These are phyloP conservation scores for Xylariaceae sp. DNA, from an alignment of 2,329 filamentous ascomycete species.

Conservation along the genomic window DNA sequence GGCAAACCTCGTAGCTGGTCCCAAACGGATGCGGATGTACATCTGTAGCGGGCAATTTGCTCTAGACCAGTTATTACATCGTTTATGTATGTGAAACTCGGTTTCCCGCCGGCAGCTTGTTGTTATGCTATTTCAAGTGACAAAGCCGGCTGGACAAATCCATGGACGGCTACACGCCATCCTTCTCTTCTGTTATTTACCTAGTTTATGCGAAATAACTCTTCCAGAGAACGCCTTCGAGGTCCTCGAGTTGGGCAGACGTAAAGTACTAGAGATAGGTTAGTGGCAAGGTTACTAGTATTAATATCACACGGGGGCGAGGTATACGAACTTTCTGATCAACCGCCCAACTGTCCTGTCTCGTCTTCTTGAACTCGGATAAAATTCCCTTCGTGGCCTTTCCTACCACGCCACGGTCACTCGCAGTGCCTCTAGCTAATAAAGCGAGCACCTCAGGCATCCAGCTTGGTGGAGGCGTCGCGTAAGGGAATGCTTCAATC, in stretches of 20 bases:
- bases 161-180: background rate
- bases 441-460: constrained; percentile 88
- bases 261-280: constrained; percentile 65
- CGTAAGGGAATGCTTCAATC: constrained; percentile 94
- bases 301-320: background rate
- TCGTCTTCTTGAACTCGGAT: constrained; percentile 98
- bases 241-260: constrained; percentile 84
- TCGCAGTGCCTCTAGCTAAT: constrained; percentile 77
- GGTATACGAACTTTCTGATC: constrained; percentile 75
- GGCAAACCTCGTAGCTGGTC: background rate
- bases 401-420: constrained; percentile 84
- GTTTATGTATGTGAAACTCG: background rate
- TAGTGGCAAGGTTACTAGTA: constrained; percentile 20
- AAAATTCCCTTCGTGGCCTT: constrained; percentile 92
- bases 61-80: background rate
- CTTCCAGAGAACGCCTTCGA: constrained; percentile 98
- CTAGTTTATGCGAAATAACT: constrained; percentile 81
- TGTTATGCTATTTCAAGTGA: background rate
- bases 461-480: constrained; percentile 86
- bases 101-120: background rate
- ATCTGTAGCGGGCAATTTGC: background rate
- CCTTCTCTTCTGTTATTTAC: background rate
- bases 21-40: background rate
- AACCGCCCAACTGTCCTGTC: constrained; percentile 96
- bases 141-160: background rate